A percentile compares a stretch with the other conserved stretches of the same genome.
Evolutionary conservation across 352 stramenopile species (phyloP).

Genomic region (Pythium monospermum): DNA sequence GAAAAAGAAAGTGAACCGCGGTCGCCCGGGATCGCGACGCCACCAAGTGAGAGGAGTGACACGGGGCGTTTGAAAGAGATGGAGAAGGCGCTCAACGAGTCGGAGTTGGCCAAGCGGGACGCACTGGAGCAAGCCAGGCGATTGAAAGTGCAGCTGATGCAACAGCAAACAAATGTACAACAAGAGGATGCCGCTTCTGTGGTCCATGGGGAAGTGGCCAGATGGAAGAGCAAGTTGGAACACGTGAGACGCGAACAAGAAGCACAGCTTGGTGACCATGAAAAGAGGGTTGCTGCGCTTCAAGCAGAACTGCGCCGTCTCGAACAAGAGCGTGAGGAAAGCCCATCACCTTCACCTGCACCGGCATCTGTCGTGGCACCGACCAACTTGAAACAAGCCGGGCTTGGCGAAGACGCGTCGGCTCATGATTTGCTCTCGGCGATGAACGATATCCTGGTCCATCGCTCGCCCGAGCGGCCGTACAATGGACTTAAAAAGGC

Average conservation of each 20-base stretch:
- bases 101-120: slow-evolving; percentile 36
- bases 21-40: not conserved
- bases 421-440: slow-evolving; percentile 58
- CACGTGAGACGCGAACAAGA: slow-evolving; percentile 46
- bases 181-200: slow-evolving; percentile 23
- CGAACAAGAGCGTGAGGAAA: slow-evolving; percentile 1
- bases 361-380: not conserved
- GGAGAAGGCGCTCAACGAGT: slow-evolving; percentile 15
- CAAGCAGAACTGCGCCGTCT: slow-evolving; percentile 15
- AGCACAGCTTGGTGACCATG: slow-evolving; percentile 32
- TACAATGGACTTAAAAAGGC: slow-evolving; percentile 84
- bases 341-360: too few relatives aligned
- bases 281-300: slow-evolving; percentile 15
- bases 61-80: slow-evolving; percentile 11
- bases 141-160: slow-evolving; percentile 34
- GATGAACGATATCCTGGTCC: slow-evolving; percentile 61
- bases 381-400: slow-evolving; percentile 49
- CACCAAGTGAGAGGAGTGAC: not conserved
- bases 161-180: too few relatives aligned
- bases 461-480: slow-evolving; percentile 48
- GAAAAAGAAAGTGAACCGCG: slow-evolving; percentile 9
- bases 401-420: slow-evolving; percentile 37
- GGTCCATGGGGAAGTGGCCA: slow-evolving; percentile 31
- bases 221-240: slow-evolving; percentile 57
- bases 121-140: slow-evolving; percentile 45